A percentile compares a stretch with the other conserved stretches of the same genome.
Evolutionary conservation across 768 basidiomycete species (phyloP).

Genomic region (Hirschioporus abietinus): DNA sequence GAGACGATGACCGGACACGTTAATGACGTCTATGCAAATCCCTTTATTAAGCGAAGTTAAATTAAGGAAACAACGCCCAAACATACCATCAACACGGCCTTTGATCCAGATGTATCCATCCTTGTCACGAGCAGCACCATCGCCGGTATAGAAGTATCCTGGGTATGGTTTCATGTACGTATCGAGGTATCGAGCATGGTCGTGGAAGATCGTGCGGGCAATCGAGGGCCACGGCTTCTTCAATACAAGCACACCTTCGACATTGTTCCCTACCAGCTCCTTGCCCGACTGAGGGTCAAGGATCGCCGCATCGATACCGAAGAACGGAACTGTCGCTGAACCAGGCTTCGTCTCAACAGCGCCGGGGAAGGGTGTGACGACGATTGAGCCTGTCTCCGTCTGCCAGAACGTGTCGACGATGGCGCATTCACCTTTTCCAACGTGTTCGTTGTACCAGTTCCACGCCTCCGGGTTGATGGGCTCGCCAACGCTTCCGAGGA

Average conservation of each 20-base stretch:
- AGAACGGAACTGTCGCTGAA: conserved; percentile 96
- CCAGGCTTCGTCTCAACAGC: conserved; percentile 96
- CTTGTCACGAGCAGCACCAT: conserved; percentile 90
- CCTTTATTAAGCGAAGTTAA: conserved; percentile 5
- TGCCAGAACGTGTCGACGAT: conserved; percentile 96
- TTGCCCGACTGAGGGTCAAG: conserved; percentile 79
- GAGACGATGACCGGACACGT: conserved; percentile 94
- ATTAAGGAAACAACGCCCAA: conserved; percentile 2
- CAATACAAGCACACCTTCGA: conserved; percentile 87
- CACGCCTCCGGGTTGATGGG: conserved; percentile 99
- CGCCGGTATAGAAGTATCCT: conserved; percentile 94
- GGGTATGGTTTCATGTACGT: conserved; percentile 86
- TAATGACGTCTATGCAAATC: conserved; percentile 74
- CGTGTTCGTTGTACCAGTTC: conserved; percentile 98
- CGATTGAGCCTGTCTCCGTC: conserved; percentile 96
- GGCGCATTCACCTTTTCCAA: conserved; percentile 82
- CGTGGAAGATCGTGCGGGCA: conserved; percentile 86
- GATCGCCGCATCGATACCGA: conserved; percentile 86
- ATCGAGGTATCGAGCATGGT: conserved; percentile 82
- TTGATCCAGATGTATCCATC: conserved; percentile 99
- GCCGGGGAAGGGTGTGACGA: conserved; percentile 93
- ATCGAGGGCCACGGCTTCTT: conserved; percentile 93
- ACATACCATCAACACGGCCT: conserved; percentile 87
- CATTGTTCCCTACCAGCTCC: conserved; percentile 72
- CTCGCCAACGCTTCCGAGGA: conserved; percentile 92